These are phyloP conservation scores for Wallacemonas rigidus DNA, from an alignment of 208 protist species.

Conservation along the genomic window DNA sequence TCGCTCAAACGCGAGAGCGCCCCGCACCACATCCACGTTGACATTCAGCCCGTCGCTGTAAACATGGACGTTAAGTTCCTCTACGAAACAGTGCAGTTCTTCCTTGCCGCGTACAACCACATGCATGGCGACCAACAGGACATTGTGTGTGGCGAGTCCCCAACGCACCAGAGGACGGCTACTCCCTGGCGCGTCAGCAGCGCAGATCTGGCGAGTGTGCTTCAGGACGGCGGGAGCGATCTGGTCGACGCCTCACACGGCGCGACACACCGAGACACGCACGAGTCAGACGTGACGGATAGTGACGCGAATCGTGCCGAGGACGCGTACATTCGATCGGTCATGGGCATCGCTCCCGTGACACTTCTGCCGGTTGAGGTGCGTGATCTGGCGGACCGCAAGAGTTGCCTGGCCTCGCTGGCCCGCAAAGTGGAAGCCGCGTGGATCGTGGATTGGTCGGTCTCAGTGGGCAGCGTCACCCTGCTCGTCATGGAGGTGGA, in stretches of 20 bases:
- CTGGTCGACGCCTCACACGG: neutral
- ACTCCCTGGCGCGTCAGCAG: neutral
- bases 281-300: no score
- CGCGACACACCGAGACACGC: no score
- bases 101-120: slow-evolving; percentile 20
- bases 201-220: neutral
- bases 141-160: neutral
- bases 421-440: slow-evolving; percentile 29
- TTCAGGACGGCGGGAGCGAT: neutral
- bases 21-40: slow-evolving; percentile 19
- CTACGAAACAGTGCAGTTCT: slow-evolving; percentile 21
- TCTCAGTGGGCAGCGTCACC: slow-evolving; percentile 21
- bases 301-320: neutral
- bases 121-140: neutral
- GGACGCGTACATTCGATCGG: neutral
- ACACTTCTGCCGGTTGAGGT: slow-evolving; percentile 13
- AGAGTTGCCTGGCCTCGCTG: slow-evolving; percentile 18
- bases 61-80: slow-evolving; percentile 30
- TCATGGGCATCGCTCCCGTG: neutral
- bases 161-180: neutral
- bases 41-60: slow-evolving; percentile 25
- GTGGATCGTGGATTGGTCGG: slow-evolving; percentile 32
- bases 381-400: slow-evolving; percentile 17
- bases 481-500: slow-evolving; percentile 28
- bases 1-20: slow-evolving; percentile 5